Base-by-base conservation (phyloP, 2,329 filamentous ascomycete genomes). In the Pestalotiopsis sp. region DNA sequence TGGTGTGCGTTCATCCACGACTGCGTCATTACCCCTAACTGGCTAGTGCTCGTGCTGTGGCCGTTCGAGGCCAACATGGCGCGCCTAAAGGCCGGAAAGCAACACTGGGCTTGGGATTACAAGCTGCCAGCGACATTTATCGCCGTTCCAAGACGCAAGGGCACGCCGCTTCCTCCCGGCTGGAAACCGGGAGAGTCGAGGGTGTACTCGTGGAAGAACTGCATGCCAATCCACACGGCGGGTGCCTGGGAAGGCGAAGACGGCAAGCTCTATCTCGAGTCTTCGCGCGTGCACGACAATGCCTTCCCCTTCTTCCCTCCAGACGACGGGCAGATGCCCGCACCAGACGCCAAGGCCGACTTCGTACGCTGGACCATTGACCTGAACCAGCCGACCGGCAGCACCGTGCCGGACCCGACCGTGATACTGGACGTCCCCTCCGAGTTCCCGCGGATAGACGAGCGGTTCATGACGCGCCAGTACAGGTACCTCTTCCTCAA, bases 151-250 rank as follows among this genome's bases (percentile, higher is more conserved):
- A 59, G 73, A 5, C 69, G 68, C 17, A 66, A 65, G 52, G 64
- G 62, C 12, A 69, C 69, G 2, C 66, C 52, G 3, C 68, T 72
- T 3, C 75, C 72, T 1, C 57, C 20, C 17, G 57, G 57, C 1
- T 59, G 57, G 57, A 59, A 59, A 27, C 57, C 36, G 1, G 74
- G 73, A 1, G 75, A 77, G 68, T 69, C 71, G 23, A 61, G 74
- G 2, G 31, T 73, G 9, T 75, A 77, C 63, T 52, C 68, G 14
- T 71, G 70, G 68, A 62, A 72, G 11, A 73, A 76, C 61, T 67
- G 77, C 58, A 81, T 84, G 73, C 78, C 80, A 20, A 79, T 82
- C 45, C 82, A 84, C 72, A 79, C 82, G 2, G 82, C 80, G 4
- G 80, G 79, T 12, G 79, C 78, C 2, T 84, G 81, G 75, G 82